Conservation (phyloP, 176 grass and related monocot species). For the Lolium rigidum region DNA sequence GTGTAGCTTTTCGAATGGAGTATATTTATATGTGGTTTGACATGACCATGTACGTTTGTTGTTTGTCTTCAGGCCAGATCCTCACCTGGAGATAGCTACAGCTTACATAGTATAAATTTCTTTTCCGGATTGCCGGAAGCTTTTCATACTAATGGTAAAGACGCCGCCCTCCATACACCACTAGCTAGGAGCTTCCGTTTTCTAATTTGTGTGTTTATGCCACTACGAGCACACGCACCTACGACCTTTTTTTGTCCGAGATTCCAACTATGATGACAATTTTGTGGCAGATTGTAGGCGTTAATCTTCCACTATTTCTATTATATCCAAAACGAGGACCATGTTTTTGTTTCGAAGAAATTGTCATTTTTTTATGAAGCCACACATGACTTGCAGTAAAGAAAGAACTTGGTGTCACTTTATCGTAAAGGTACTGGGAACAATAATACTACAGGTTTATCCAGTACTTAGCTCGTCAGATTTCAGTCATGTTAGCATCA, state of each 20-base stretch:
- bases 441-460: not conserved
- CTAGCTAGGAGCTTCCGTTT: not conserved
- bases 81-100: slow-evolving; percentile 21
- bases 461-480: not conserved
- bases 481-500: not conserved
- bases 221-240: not conserved
- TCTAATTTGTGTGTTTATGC: slow-evolving; percentile 12
- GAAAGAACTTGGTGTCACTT: not conserved
- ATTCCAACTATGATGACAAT: not conserved
- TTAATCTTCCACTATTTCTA: not conserved
- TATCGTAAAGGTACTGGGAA: not conserved
- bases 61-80: not conserved
- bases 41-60: not conserved
- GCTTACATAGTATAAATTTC: not conserved
- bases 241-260: not conserved
- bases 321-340: not conserved
- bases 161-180: not conserved
- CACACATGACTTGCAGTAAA: not conserved
- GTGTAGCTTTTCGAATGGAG: not conserved
- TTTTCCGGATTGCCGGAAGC: too few species aligned
- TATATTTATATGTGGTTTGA: not conserved
- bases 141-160: too few species aligned
- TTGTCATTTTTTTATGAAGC: not conserved
- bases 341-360: not conserved
- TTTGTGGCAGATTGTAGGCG: not conserved